Evolutionary conservation across 345 rosid genomes (phyloP), one percentile per base, ranked within the genome.

Genomic region (Reutealis trisperma): DNA sequence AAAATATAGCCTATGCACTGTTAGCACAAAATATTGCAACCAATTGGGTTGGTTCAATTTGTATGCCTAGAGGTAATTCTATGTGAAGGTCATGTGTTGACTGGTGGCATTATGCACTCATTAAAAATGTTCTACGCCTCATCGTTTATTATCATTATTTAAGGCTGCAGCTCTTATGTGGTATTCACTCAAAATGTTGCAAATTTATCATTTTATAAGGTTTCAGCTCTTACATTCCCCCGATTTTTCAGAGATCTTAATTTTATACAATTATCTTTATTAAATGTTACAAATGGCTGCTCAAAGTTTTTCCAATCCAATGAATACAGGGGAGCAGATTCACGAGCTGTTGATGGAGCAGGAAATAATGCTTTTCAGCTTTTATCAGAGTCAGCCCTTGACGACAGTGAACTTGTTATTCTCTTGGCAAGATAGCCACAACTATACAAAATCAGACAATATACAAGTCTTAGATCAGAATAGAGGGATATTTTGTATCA

Each of bases 241-340:
- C 25, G 18, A 64, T 25, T 59, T 32, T 6, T 14, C 4, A 15
- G 58, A 0, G 55, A 10, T 11, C 5, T 59, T 59, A 22, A 21
- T 62, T 59, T 60, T 27, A 7, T 0, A 2, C 18, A 27, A 25
- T 66, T 37, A 24, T 67, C 51, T 63, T 8, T 6, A n/a, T 45
- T n/a, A 32, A 22, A 4, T 60, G 30, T 62, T 25, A 5, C 24
- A 61, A 75, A 78, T 13, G 47, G 21, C n/a, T 30, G 72, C 62
- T 63, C 42, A 71, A 8, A 30, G 57, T 71, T 15, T 19, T 34
- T 68, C 24, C 41, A 67, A 78, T 74, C 51, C 63, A 63, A 80
- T 72, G 47, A 52, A 47, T 76, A 79, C 89, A 91, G 92, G 87
- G 94, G 93, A 82, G 91, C 91, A 54, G 86, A 91, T 82, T 87